Percentiles rank a stretch among this genome's conserved stretches.
Conservation (phyloP, 2,329 filamentous ascomycete genomes). For the Cladophialophora exuberans region DNA sequence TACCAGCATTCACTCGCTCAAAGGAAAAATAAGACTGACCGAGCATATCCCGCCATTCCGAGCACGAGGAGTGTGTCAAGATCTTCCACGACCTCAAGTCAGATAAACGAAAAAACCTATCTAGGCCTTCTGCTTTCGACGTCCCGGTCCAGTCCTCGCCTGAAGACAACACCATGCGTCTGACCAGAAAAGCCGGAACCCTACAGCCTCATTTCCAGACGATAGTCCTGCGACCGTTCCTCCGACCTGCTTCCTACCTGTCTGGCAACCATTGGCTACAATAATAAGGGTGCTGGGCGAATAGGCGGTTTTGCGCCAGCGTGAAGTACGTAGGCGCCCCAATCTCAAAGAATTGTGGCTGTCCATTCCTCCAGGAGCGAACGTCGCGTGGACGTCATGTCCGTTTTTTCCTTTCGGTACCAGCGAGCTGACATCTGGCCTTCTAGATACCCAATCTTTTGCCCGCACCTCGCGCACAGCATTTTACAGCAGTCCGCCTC, state of each 20-base stretch:
- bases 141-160: constrained; percentile 15
- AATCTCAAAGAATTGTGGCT: constrained; percentile 22
- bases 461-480: constrained; percentile 13
- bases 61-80: not conserved
- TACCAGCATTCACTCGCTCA: not conserved
- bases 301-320: constrained; percentile 28
- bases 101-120: not conserved
- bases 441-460: constrained; percentile 24
- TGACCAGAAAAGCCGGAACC: constrained; percentile 24
- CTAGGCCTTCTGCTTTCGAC: not conserved
- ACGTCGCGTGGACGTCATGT: constrained; percentile 21
- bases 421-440: constrained; percentile 24
- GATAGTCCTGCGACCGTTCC: constrained; percentile 28
- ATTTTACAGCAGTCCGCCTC: constrained; percentile 18
- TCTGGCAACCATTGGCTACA: constrained; percentile 29
- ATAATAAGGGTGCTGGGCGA: constrained; percentile 33
- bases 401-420: constrained; percentile 9
- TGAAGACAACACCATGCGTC: constrained; percentile 32
- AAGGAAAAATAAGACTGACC: not conserved
- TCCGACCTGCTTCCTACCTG: constrained; percentile 31
- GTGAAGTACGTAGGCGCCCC: constrained; percentile 13
- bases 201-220: constrained; percentile 32
- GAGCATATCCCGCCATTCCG: not conserved
- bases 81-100: not conserved
- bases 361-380: constrained; percentile 9